A percentile compares a stretch with the other conserved stretches of the same genome.
Evolutionary conservation across 2,329 filamentous ascomycete genomes (phyloP).

Genomic region (Stachybotrys echinatus): DNA sequence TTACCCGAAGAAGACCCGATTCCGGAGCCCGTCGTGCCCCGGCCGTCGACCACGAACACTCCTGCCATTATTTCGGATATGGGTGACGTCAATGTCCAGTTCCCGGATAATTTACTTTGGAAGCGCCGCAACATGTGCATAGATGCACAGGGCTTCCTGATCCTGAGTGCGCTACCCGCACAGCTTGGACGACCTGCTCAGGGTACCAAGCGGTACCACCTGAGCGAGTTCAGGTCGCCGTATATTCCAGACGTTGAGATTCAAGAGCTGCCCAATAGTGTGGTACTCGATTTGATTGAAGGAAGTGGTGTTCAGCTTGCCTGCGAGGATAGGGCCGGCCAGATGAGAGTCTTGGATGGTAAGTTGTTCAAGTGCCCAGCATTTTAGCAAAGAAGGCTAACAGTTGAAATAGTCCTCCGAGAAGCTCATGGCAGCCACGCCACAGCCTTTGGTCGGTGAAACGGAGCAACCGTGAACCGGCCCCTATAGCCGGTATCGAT

Average conservation of each 20-base stretch:
- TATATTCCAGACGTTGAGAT: constrained; percentile 84
- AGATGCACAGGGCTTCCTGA: constrained; percentile 76
- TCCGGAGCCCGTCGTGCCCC: constrained; percentile 10
- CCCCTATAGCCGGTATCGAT: too few relatives aligned
- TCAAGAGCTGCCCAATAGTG: constrained; percentile 88
- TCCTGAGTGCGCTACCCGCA: constrained; percentile 61
- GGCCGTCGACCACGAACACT: constrained; percentile 22
- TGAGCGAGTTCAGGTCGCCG: constrained; percentile 76
- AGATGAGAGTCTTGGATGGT: constrained; percentile 50
- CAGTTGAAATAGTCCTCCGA: constrained; percentile 21
- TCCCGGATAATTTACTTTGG: constrained; percentile 93
- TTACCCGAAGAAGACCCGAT: constrained; percentile 41
- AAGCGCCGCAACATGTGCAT: constrained; percentile 87
- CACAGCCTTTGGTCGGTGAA: constrained; percentile 22
- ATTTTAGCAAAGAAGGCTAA: constrained; percentile 1
- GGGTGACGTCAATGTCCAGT: constrained; percentile 93
- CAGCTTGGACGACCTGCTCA: constrained; percentile 42
- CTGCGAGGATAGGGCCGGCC: constrained; percentile 56
- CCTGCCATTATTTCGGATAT: constrained; percentile 58
- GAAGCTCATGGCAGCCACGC: constrained; percentile 29
- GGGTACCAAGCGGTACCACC: constrained; percentile 70
- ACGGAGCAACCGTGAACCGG: too few relatives aligned
- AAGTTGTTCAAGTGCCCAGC: constrained; percentile 23
- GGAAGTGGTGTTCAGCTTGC: constrained; percentile 59
- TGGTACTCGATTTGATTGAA: constrained; percentile 55